Evolutionary conservation across 2,329 filamentous ascomycete species (phyloP).

Genomic region (Cucurbitaria berberidis): DNA sequence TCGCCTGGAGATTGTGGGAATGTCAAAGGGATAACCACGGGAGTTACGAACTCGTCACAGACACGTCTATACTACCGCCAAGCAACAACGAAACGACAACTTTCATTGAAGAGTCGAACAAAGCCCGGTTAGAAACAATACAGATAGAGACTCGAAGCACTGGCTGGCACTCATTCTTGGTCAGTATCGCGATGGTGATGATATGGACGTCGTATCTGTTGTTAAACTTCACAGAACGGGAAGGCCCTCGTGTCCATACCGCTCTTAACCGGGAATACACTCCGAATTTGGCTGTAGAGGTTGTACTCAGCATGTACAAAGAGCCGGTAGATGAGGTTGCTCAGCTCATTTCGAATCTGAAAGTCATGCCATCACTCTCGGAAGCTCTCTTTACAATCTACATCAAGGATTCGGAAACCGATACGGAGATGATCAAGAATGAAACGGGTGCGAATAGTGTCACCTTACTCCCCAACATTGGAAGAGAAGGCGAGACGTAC

Average conservation of each 20-base stretch:
- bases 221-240: conserved; percentile 22
- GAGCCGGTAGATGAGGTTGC: conserved; percentile 37
- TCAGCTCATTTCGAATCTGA: conserved; percentile 28
- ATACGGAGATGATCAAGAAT: conserved; percentile 24
- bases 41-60: conserved; percentile 5
- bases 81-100: conserved; percentile 7
- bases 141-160: neutral
- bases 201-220: conserved; percentile 24
- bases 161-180: conserved; percentile 4
- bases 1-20: no score
- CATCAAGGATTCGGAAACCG: conserved; percentile 38
- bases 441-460: conserved; percentile 35
- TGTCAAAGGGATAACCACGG: neutral
- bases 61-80: neutral
- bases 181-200: conserved; percentile 12
- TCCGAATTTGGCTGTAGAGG: conserved; percentile 30
- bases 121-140: neutral
- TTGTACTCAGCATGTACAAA: conserved; percentile 50
- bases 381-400: conserved; percentile 38
- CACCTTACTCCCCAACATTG: conserved; percentile 46
- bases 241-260: conserved; percentile 1
- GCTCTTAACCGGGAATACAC: conserved; percentile 28
- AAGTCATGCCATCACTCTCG: conserved; percentile 26
- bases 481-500: conserved; percentile 55
- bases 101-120: conserved; percentile 1